Evolutionary conservation across 2,329 filamentous ascomycete genomes (phyloP).

Genomic region (Fusarium incarnatum): DNA sequence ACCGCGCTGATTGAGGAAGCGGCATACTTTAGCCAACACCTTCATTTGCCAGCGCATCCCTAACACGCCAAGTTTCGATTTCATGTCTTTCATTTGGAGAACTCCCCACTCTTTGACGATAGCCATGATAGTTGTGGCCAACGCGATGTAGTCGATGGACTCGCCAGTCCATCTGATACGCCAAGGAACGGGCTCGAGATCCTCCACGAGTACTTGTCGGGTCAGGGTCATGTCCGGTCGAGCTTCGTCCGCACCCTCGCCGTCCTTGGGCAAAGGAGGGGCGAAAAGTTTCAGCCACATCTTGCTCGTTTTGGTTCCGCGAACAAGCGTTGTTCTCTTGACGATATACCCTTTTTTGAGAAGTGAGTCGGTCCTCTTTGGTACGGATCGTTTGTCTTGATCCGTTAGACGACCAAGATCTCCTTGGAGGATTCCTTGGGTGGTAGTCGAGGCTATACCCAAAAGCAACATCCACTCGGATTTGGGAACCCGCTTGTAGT

Average conservation of each 20-base stretch:
- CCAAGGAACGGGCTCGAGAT: constrained; percentile 68
- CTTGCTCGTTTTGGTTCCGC: constrained; percentile 71
- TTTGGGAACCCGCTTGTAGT: constrained; percentile 67
- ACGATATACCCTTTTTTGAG: constrained; percentile 71
- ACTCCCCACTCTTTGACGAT: constrained; percentile 69
- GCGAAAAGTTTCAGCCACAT: constrained; percentile 70
- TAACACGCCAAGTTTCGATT: constrained; percentile 67
- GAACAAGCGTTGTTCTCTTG: constrained; percentile 69
- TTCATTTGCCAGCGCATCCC: constrained; percentile 71
- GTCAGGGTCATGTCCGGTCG: constrained; percentile 55
- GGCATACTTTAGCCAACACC: constrained; percentile 67
- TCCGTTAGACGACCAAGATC: constrained; percentile 68
- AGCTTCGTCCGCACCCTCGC: constrained; percentile 41
- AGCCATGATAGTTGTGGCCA: constrained; percentile 68
- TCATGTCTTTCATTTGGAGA: constrained; percentile 68
- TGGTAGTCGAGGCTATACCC: constrained; percentile 66
- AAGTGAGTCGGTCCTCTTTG: constrained; percentile 69
- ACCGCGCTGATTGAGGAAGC: constrained; percentile 67
- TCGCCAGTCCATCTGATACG: constrained; percentile 67
- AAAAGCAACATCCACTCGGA: constrained; percentile 70
- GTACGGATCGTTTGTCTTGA: constrained; percentile 73
- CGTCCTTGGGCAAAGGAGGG: constrained; percentile 56
- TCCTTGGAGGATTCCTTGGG: constrained; percentile 69
- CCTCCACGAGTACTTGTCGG: constrained; percentile 54
- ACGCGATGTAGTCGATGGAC: constrained; percentile 67